Conservation (phyloP, 1,139 yeast species). For the Blastobotrys proliferans region DNA sequence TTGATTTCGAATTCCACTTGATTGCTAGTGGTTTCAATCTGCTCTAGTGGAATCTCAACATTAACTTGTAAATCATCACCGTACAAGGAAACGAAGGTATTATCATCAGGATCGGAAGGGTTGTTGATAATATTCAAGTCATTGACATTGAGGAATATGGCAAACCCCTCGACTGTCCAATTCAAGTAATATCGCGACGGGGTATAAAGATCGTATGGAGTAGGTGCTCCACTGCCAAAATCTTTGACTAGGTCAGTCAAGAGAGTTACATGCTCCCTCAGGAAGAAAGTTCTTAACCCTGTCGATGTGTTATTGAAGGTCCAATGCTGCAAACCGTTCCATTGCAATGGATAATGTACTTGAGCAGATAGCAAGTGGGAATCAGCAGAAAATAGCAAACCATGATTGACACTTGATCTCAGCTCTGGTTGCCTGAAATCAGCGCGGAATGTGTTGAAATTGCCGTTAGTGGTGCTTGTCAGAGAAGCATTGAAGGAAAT, state of each 20-base stretch:
- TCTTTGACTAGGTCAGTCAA: conserved; percentile 73
- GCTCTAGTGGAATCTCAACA: conserved; percentile 56
- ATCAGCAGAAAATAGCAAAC: conserved; percentile 62
- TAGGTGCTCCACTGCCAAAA: conserved; percentile 68
- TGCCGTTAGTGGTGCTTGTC: conserved; percentile 56
- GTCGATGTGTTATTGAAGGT: conserved; percentile 49
- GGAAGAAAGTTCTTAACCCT: conserved; percentile 55
- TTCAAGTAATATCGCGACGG: conserved; percentile 60
- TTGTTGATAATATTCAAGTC: conserved; percentile 84
- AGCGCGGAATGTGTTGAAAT: conserved; percentile 49
- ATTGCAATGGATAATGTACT: conserved; percentile 65
- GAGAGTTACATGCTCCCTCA: conserved; percentile 79
- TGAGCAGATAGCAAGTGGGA: conserved; percentile 53
- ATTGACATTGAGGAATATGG: conserved; percentile 71
- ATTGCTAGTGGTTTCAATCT: conserved; percentile 54
- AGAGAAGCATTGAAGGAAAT: conserved; percentile 48
- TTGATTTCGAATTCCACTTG: conserved; percentile 49
- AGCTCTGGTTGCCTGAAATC: conserved; percentile 59
- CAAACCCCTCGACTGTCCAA: conserved; percentile 59
- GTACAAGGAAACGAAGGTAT: conserved; percentile 67
- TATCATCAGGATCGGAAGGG: conserved; percentile 78
- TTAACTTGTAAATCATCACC: conserved; percentile 55
- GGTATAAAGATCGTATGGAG: conserved; percentile 68
- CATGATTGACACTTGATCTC: conserved; percentile 85
- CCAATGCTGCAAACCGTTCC: conserved; percentile 83